A percentile compares a stretch with the other conserved stretches of the same genome.
Evolutionary conservation across 768 basidiomycete species (phyloP).

Genomic region (Tubosaeta sp.): DNA sequence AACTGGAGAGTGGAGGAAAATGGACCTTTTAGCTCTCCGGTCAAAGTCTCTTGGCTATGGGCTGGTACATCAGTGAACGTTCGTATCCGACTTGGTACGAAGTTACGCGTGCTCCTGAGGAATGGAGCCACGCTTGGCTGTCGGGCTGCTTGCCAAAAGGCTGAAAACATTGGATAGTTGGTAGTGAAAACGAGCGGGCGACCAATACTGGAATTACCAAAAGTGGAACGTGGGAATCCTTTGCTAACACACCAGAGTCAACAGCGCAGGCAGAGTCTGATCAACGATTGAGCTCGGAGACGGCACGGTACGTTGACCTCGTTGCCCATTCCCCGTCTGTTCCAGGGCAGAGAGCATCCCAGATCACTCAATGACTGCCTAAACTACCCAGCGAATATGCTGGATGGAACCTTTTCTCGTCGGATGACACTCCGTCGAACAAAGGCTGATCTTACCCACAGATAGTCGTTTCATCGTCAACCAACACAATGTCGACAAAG

Average conservation of each 20-base stretch:
- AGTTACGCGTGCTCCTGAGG: not conserved
- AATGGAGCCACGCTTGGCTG: conserved; percentile 7
- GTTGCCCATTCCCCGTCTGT: not conserved
- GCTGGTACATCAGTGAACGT: conserved; percentile 9
- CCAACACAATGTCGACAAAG: conserved; percentile 67
- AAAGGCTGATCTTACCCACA: conserved; percentile 21
- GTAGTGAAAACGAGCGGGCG: not conserved
- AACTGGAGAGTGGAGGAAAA: conserved; percentile 5
- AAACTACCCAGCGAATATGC: conserved; percentile 26
- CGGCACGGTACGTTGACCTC: conserved; percentile 34
- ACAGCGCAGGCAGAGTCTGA: conserved; percentile 7
- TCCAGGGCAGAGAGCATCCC: not conserved
- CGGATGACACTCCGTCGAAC: conserved; percentile 34
- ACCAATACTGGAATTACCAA: conserved; percentile 9
- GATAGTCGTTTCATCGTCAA: conserved; percentile 15
- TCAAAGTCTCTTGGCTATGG: not conserved
- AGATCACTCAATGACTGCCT: not conserved
- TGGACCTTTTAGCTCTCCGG: conserved; percentile 14
- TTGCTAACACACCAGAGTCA: not conserved
- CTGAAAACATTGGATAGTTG: conserved; percentile 14
- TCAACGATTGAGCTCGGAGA: conserved; percentile 30
- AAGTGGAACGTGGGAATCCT: conserved; percentile 25
- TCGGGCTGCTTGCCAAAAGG: conserved; percentile 12
- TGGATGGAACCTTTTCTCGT: conserved; percentile 36
- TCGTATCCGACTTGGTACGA: conserved; percentile 2